Conservation (phyloP, 192 early-diverging fungal species). For the Phycomyces blakesleeanus region DNA sequence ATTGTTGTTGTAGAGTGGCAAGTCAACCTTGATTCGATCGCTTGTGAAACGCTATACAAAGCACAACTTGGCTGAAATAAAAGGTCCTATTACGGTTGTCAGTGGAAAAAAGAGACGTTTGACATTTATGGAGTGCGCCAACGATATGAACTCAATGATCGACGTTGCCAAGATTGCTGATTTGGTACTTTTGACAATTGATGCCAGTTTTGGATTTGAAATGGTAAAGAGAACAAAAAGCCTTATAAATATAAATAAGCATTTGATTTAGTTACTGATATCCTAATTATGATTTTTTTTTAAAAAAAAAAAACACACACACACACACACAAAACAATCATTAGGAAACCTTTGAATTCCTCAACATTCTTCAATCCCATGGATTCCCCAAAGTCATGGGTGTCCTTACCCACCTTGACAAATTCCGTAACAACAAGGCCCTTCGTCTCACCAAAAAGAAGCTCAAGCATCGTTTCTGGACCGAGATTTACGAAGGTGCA, state of each 20-base stretch:
- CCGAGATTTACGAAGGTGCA: slow-evolving; percentile 99
- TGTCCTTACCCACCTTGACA: slow-evolving; percentile 93
- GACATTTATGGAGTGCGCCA: slow-evolving; percentile 96
- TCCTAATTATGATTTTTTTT: too few relatives aligned
- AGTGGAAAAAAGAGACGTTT: slow-evolving; percentile 91
- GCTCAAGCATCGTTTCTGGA: slow-evolving; percentile 99
- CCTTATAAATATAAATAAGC: background rate
- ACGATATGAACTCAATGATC: slow-evolving; percentile 97
- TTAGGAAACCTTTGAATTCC: slow-evolving; percentile 97
- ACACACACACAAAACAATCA: background rate
- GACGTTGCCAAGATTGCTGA: slow-evolving; percentile 97
- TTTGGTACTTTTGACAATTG: slow-evolving; percentile 89
- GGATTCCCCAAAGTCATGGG: slow-evolving; percentile 99
- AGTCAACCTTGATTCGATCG: slow-evolving; percentile 95
- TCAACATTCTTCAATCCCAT: slow-evolving; percentile 95
- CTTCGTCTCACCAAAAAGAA: slow-evolving; percentile 86
- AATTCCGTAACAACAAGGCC: slow-evolving; percentile 91
- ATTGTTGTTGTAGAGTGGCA: too few relatives aligned
- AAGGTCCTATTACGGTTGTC: slow-evolving; percentile 96
- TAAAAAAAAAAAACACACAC: slow-evolving; percentile 1
- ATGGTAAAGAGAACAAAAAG: slow-evolving; percentile 56
- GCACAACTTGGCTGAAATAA: slow-evolving; percentile 85
- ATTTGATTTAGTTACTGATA: too few relatives aligned
- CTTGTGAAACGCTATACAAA: slow-evolving; percentile 95
- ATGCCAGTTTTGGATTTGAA: slow-evolving; percentile 98